Evolutionary conservation across 306 rosid genomes (phyloP).

Genomic region (Cucumis sativus): Cucumber_9930_V3 NC_026657.2:10201001-10201500

Average conservation of each 20-base stretch:
- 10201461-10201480: background rate
- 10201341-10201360: conserved; percentile 35
- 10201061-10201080: conserved; percentile 83
- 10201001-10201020: conserved; percentile 58
- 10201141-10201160: conserved; percentile 52
- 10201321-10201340: conserved; percentile 62
- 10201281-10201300: conserved; percentile 43
- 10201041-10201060: conserved; percentile 55
- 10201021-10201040: conserved; percentile 40
- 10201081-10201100: conserved; percentile 65
- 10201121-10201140: conserved; percentile 51
- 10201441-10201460: background rate
- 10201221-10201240: conserved; percentile 66
- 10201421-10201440: conserved; percentile 13
- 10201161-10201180: conserved; percentile 65
- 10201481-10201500: conserved; percentile 1
- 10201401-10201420: conserved; percentile 57
- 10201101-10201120: conserved; percentile 53
- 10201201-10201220: conserved; percentile 49
- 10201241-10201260: conserved; percentile 75
- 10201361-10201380: conserved; percentile 30
- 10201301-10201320: conserved; percentile 75
- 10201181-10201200: conserved; percentile 54
- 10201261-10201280: conserved; percentile 48
- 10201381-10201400: conserved; percentile 64